Evolutionary conservation across 345 rosid genomes (phyloP).

Genomic region (Cardamine occulta): DNA sequence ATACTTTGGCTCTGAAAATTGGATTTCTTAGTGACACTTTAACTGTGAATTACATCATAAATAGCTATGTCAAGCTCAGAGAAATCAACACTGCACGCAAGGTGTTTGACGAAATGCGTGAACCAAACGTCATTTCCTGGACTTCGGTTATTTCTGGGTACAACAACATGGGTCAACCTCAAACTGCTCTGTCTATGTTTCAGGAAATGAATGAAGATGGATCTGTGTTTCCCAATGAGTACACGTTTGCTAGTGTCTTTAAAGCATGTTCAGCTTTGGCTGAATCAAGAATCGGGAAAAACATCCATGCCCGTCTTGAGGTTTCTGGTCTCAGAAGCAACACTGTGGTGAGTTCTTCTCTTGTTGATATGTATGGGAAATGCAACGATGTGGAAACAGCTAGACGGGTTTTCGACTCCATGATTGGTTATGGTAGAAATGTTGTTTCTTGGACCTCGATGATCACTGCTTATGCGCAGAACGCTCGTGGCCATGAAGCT

Average conservation of each 20-base stretch:
- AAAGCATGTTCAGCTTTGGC: conserved; percentile 67
- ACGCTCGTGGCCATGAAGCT: conserved; percentile 71
- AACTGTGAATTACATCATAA: conserved; percentile 58
- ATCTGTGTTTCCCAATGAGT: conserved; percentile 60
- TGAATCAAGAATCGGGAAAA: conserved; percentile 52
- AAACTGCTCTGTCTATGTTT: conserved; percentile 50
- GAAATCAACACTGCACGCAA: conserved; percentile 45
- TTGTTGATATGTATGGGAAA: conserved; percentile 89
- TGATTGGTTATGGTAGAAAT: conserved; percentile 53
- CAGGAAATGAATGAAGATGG: conserved; percentile 44
- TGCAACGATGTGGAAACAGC: conserved; percentile 72
- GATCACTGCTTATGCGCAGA: conserved; percentile 70
- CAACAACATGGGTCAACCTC: conserved; percentile 39
- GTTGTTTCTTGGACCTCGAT: conserved; percentile 83
- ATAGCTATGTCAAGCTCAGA: conserved; percentile 44
- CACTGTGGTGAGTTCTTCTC: conserved; percentile 71
- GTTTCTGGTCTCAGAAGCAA: conserved; percentile 51
- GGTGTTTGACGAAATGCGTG: conserved; percentile 70
- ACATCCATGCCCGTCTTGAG: conserved; percentile 62
- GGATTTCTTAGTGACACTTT: conserved; percentile 48
- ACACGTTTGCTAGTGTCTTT: conserved; percentile 60
- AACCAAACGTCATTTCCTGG: conserved; percentile 78
- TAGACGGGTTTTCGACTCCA: conserved; percentile 65
- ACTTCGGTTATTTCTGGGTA: conserved; percentile 70
- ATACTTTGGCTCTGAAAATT: conserved; percentile 48